phyloP scores from a whole-genome alignment of 257 asterid species.

The Nicotiana undulata region DNA sequence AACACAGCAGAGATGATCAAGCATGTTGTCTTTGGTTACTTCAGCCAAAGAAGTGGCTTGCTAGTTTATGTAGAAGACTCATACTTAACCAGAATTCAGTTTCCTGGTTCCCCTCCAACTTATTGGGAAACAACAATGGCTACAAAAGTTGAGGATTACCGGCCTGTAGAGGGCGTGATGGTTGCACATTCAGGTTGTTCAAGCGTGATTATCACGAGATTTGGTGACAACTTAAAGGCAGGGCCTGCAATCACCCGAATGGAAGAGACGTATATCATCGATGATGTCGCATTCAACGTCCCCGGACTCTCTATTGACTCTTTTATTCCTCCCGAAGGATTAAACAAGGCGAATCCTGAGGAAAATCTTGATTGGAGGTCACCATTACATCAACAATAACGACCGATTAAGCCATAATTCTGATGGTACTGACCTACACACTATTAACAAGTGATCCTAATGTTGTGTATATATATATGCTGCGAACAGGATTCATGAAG shows the following conservation, averaged over 20 bases:
- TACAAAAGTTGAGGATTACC: constrained; percentile 63
- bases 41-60: constrained; percentile 71
- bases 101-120: constrained; percentile 61
- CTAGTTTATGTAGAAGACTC: constrained; percentile 70
- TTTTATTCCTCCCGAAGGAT: constrained; percentile 70
- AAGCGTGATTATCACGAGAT: constrained; percentile 52
- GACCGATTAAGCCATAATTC: not conserved
- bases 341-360: constrained; percentile 36
- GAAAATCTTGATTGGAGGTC: constrained; percentile 47
- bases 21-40: constrained; percentile 62
- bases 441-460: not conserved
- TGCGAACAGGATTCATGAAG: not conserved
- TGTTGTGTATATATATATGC: not conserved
- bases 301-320: constrained; percentile 65
- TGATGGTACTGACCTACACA: not conserved
- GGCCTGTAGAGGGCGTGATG: constrained; percentile 57
- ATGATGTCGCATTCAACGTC: constrained; percentile 68
- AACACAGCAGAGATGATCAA: constrained; percentile 81
- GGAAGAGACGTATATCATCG: constrained; percentile 70
- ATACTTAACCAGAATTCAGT: constrained; percentile 62
- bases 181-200: constrained; percentile 76
- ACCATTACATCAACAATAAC: constrained; percentile 28
- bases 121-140: constrained; percentile 80
- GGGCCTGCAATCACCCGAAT: constrained; percentile 57
- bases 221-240: constrained; percentile 54